Conservation (phyloP, 2,329 filamentous ascomycete species). For the Colletotrichum truncatum region DNA sequence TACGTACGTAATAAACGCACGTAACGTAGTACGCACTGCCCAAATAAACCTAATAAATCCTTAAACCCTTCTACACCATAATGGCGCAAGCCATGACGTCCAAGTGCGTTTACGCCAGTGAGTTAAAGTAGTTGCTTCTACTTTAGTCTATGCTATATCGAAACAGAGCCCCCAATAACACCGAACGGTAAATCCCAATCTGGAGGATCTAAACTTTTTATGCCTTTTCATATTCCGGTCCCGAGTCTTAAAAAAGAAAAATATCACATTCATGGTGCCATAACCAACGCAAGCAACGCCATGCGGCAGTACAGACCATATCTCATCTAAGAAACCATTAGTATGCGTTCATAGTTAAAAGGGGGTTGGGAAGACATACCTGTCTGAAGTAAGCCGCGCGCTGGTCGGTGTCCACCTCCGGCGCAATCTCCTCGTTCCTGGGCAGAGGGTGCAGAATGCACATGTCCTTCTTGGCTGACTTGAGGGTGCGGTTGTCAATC, state of each 20-base stretch:
- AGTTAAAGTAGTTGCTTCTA: conserved; percentile 30
- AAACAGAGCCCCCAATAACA: conserved; percentile 18
- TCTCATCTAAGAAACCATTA: conserved; percentile 78
- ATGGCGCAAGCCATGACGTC: conserved; percentile 26
- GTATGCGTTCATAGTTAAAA: conserved; percentile 31
- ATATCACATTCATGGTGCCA: conserved; percentile 54
- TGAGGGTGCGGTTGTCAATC: conserved; percentile 89
- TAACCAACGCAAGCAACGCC: conserved; percentile 93
- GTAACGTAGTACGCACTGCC: conserved; percentile 25
- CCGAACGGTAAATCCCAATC: neutral
- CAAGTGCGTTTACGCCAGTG: conserved; percentile 21
- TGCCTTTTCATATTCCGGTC: conserved; percentile 14
- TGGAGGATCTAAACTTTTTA: conserved; percentile 20
- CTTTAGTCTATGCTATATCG: conserved; percentile 25
- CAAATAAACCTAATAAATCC: conserved; percentile 15
- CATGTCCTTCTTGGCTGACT: conserved; percentile 91
- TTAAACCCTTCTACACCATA: conserved; percentile 15
- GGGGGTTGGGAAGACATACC: conserved; percentile 66
- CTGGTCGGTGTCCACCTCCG: conserved; percentile 98
- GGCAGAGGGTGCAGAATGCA: conserved; percentile 96
- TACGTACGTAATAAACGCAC: conserved; percentile 22
- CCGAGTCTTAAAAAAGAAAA: conserved; percentile 23
- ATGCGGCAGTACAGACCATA: conserved; percentile 98
- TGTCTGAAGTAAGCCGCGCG: conserved; percentile 98
- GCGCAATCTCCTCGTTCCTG: conserved; percentile 89